A percentile compares a stretch with the other conserved stretches of the same genome.
These are phyloP conservation scores for Ammopiptanthus mongolicus DNA, from an alignment of 306 rosid genomes.

Conservation along the genomic window DNA sequence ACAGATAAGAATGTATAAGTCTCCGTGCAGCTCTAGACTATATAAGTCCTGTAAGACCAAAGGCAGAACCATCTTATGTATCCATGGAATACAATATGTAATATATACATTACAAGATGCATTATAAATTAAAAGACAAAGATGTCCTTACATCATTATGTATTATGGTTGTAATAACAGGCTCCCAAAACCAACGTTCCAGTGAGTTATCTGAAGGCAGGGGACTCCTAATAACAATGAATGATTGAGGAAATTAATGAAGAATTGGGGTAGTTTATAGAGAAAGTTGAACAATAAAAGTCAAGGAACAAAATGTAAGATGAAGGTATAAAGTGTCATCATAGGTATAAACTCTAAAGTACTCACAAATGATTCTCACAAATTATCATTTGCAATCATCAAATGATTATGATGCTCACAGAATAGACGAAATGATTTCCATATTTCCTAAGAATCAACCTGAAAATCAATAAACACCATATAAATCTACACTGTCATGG, in stretches of 20 bases:
- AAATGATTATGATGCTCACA: too few relatives aligned
- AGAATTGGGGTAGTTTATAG: not conserved
- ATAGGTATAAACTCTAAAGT: not conserved
- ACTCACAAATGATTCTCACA: too few relatives aligned
- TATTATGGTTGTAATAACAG: conserved; percentile 59
- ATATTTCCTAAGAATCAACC: too few relatives aligned
- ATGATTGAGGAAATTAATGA: not conserved
- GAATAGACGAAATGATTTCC: too few relatives aligned
- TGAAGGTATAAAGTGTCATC: not conserved
- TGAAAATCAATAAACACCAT: too few relatives aligned
- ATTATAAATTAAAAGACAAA: not conserved
- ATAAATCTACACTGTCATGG: too few relatives aligned
- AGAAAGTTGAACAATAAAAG: not conserved
- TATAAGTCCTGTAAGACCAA: too few relatives aligned
- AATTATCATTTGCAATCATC: conserved; percentile 55
- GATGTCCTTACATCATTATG: conserved; percentile 45
- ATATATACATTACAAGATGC: too few relatives aligned
- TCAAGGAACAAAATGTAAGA: not conserved
- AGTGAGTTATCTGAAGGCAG: conserved; percentile 39
- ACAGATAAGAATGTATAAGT: too few relatives aligned
- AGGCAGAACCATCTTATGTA: too few relatives aligned
- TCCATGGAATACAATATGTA: too few relatives aligned
- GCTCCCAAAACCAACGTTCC: conserved; percentile 76
- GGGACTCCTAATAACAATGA: not conserved
- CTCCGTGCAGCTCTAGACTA: too few relatives aligned